phyloP scores from a whole-genome alignment of 2,329 filamentous ascomycete species.

The Cordyceps sp. region DNA sequence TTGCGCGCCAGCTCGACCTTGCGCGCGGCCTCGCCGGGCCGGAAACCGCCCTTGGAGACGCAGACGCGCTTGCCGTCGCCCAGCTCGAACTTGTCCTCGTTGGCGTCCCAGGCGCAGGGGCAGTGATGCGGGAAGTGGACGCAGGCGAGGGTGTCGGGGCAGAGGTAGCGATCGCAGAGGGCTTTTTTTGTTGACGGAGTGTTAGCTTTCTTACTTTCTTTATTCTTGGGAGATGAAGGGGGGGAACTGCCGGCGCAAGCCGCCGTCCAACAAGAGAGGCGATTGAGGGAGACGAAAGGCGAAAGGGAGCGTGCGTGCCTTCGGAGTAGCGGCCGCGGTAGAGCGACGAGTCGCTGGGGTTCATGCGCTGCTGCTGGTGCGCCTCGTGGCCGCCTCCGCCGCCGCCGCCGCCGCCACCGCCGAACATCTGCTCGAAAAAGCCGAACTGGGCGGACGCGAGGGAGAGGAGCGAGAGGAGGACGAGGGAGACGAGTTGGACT shows the following conservation, averaged over 20 bases:
- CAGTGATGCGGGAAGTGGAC: slow-evolving; percentile 96
- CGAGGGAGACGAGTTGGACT: slow-evolving; percentile 14
- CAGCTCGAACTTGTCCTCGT: slow-evolving; percentile 65
- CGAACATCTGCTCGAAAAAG: slow-evolving; percentile 98
- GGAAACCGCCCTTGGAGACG: slow-evolving; percentile 59
- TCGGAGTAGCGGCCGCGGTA: slow-evolving; percentile 57
- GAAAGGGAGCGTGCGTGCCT: slow-evolving; percentile 27
- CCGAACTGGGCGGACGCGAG: slow-evolving; percentile 63
- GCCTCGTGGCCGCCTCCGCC: slow-evolving; percentile 19
- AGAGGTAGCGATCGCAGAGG: slow-evolving; percentile 86
- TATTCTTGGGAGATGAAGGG: too few relatives aligned
- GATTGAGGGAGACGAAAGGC: not conserved
- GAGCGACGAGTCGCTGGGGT: slow-evolving; percentile 65
- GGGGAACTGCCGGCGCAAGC: not conserved
- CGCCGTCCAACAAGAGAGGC: not conserved
- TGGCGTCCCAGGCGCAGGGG: slow-evolving; percentile 65
- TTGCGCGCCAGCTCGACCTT: slow-evolving; percentile 72
- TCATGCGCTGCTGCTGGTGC: slow-evolving; percentile 52
- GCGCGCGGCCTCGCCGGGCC: slow-evolving; percentile 50
- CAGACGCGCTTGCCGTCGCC: slow-evolving; percentile 59
- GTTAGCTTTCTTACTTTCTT: too few relatives aligned
- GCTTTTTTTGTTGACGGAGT: too few relatives aligned
- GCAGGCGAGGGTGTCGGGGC: slow-evolving; percentile 84
- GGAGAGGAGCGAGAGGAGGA: slow-evolving; percentile 42
- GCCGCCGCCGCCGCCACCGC: slow-evolving; percentile 27